Conservation (phyloP, 2,329 filamentous ascomycete species). For the Fusarium euwallaceae region DNA sequence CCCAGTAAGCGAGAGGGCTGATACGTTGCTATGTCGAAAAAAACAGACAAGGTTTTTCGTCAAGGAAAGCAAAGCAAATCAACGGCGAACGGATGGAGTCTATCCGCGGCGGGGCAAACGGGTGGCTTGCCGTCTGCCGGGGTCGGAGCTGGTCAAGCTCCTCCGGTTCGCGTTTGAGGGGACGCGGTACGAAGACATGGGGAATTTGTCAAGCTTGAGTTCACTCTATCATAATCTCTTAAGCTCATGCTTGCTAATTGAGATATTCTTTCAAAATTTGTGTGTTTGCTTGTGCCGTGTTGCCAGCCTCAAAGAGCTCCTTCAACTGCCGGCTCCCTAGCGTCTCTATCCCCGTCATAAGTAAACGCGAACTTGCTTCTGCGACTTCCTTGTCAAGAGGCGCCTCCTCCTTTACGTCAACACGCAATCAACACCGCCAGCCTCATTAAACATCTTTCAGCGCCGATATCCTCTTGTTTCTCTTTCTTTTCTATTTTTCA, state of each 20-base stretch:
- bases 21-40: slow-evolving; percentile 1
- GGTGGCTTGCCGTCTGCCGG: slow-evolving; percentile 30
- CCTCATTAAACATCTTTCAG: not conserved
- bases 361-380: slow-evolving; percentile 40
- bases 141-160: slow-evolving; percentile 22
- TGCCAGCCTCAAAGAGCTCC: not conserved
- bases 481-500: not conserved
- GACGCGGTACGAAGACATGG: not conserved
- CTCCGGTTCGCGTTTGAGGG: slow-evolving; percentile 10
- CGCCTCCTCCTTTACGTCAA: slow-evolving; percentile 35
- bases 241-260: not conserved
- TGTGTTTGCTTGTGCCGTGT: not conserved
- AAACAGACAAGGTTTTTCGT: slow-evolving; percentile 20
- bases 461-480: not conserved
- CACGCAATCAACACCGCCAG: slow-evolving; percentile 11
- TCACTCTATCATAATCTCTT: too few species aligned
- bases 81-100: slow-evolving; percentile 21
- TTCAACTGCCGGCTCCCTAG: slow-evolving; percentile 32
- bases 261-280: not conserved
- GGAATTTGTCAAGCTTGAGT: not conserved
- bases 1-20: not conserved
- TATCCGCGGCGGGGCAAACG: slow-evolving; percentile 36
- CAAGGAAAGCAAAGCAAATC: slow-evolving; percentile 5
- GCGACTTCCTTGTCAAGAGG: slow-evolving; percentile 20
- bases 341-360: slow-evolving; percentile 17